phyloP scores from a whole-genome alignment of 345 rosid species.

The Eucalyptus marginata region DNA sequence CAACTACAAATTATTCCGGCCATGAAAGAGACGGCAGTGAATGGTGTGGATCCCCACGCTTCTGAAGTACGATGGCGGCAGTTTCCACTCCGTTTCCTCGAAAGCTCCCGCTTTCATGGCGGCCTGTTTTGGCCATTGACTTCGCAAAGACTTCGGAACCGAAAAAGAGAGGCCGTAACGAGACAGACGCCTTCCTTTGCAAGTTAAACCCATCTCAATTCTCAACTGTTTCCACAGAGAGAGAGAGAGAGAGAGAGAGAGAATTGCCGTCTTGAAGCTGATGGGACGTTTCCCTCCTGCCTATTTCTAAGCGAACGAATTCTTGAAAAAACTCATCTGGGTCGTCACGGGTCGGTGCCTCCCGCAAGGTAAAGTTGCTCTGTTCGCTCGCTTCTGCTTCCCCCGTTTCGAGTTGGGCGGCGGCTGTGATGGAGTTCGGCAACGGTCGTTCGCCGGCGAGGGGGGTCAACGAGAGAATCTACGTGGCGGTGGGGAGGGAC shows the following conservation, averaged over 20 bases:
- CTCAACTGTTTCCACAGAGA: background rate
- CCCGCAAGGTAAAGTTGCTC: background rate
- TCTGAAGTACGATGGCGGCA: background rate
- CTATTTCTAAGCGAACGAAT: background rate
- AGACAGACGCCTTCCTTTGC: background rate
- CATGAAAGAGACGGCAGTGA: background rate
- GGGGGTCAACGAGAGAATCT: slow-evolving; percentile 24
- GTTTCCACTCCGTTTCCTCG: background rate
- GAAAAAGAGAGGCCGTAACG: background rate
- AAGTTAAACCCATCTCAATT: background rate
- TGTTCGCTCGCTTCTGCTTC: background rate
- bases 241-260: background rate
- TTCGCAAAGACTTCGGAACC: background rate
- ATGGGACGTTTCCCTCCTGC: background rate
- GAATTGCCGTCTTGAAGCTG: background rate
- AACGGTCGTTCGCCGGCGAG: slow-evolving; percentile 3
- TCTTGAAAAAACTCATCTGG: background rate
- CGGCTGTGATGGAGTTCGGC: background rate
- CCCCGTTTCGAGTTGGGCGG: background rate
- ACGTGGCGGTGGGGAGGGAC: slow-evolving; percentile 49
- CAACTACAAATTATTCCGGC: background rate
- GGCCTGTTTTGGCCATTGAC: background rate
- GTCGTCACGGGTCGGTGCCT: background rate
- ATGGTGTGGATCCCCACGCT: background rate
- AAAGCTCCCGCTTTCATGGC: background rate